These are phyloP conservation scores for Berkeleyomyces basicola DNA, from an alignment of 2,329 filamentous ascomycete genomes.

Conservation along the genomic window DNA sequence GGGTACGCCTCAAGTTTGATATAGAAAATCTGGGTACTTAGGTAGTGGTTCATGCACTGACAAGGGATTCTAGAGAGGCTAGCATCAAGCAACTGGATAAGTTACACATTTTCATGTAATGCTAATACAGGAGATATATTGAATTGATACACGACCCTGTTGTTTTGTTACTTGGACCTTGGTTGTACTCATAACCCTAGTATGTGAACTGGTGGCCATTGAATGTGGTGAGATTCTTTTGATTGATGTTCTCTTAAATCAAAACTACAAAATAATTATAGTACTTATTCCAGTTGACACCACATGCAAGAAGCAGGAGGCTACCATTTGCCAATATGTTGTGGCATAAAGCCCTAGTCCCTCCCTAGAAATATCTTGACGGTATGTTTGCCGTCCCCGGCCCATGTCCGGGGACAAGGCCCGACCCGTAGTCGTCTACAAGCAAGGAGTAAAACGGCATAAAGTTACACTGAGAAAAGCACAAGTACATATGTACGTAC, in stretches of 20 bases:
- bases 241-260: too few relatives aligned
- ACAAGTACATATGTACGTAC: too few relatives aligned
- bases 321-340: too few relatives aligned
- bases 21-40: neutral
- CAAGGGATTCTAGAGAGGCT: neutral
- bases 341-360: too few relatives aligned
- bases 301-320: too few relatives aligned
- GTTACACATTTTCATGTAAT: too few relatives aligned
- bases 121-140: too few relatives aligned
- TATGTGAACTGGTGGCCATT: too few relatives aligned
- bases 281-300: too few relatives aligned
- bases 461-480: neutral
- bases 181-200: neutral
- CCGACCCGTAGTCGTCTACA: neutral
- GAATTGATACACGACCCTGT: neutral
- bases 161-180: neutral
- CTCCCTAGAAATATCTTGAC: neutral
- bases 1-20: neutral
- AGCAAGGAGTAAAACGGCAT: neutral
- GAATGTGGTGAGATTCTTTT: too few relatives aligned
- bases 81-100: neutral
- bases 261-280: too few relatives aligned
- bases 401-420: neutral
- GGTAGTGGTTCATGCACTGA: neutral
- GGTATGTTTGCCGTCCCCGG: neutral